Percentiles rank a stretch among this genome's conserved stretches.
Evolutionary conservation across 2,329 filamentous ascomycete species (phyloP).

Genomic region (Fusarium duplospermum): DNA sequence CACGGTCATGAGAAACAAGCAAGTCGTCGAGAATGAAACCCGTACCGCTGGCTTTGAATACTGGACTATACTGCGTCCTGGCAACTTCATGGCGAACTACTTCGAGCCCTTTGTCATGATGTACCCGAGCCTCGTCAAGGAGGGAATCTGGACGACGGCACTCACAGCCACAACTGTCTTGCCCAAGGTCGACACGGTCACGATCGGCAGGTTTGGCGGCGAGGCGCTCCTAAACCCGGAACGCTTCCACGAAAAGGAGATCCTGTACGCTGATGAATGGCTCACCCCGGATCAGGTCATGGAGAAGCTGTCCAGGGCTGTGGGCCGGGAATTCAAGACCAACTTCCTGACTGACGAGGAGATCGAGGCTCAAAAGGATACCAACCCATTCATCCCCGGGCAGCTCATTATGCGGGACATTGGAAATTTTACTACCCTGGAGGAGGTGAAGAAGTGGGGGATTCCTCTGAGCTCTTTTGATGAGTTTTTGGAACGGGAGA

Average conservation of each 20-base stretch:
- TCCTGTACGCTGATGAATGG: conserved; percentile 56
- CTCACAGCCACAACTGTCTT: conserved; percentile 50
- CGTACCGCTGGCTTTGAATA: conserved; percentile 50
- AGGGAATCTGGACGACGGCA: conserved; percentile 53
- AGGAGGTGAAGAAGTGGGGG: conserved; percentile 50
- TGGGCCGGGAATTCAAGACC: conserved; percentile 51
- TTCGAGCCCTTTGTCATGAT: conserved; percentile 54
- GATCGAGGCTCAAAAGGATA: conserved; percentile 47
- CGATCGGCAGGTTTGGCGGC: conserved; percentile 59
- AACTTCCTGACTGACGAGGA: conserved; percentile 56
- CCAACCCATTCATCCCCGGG: conserved; percentile 53
- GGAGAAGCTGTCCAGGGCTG: conserved; percentile 48
- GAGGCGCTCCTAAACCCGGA: conserved; percentile 56
- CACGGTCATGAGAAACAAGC: conserved; percentile 53
- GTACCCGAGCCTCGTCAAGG: conserved; percentile 53
- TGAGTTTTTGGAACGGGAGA: conserved; percentile 57
- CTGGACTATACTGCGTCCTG: conserved; percentile 63
- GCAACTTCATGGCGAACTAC: conserved; percentile 65
- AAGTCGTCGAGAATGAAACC: conserved; percentile 54
- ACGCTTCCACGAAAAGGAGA: conserved; percentile 54
- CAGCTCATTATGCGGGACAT: conserved; percentile 53
- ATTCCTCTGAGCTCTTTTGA: conserved; percentile 57
- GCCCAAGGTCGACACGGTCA: conserved; percentile 58
- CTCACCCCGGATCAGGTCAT: conserved; percentile 52
- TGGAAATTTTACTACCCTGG: conserved; percentile 51